phyloP scores from a whole-genome alignment of 352 stramenopile species.

The Phytophthora sansomeana region DNA sequence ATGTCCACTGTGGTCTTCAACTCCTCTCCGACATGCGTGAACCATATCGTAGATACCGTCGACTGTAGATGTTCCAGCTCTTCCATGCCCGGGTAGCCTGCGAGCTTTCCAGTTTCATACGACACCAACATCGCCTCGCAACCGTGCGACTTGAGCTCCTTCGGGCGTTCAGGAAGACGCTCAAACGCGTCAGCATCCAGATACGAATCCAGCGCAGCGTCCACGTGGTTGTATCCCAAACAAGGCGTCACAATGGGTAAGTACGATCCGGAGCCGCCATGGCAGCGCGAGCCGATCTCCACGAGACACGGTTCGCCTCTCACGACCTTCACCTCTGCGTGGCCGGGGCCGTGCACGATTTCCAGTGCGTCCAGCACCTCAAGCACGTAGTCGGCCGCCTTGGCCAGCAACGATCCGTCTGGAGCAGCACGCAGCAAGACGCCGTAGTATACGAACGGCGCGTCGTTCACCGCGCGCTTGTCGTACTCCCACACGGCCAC shows the following conservation, averaged over 20 bases:
- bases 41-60: conserved; percentile 84
- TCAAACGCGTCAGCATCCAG: conserved; percentile 76
- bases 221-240: conserved; percentile 95
- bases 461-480: conserved; percentile 93
- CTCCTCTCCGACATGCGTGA: conserved; percentile 66
- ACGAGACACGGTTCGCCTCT: conserved; percentile 91
- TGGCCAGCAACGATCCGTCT: conserved; percentile 51
- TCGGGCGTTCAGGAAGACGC: conserved; percentile 52
- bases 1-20: conserved; percentile 89
- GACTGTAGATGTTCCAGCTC: conserved; percentile 90
- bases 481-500: conserved; percentile 98
- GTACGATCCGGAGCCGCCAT: conserved; percentile 95
- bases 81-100: conserved; percentile 83
- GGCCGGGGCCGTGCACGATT: conserved; percentile 82
- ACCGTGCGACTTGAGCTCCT: conserved; percentile 78
- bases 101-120: conserved; percentile 86
- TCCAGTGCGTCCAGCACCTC: conserved; percentile 84
- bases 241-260: conserved; percentile 88
- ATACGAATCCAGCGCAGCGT: conserved; percentile 90
- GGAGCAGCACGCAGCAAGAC: conserved; percentile 72
- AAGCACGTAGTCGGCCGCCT: conserved; percentile 70
- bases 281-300: conserved; percentile 95
- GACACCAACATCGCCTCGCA: conserved; percentile 94
- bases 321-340: conserved; percentile 91
- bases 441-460: conserved; percentile 96